Evolutionary conservation across 2,329 filamentous ascomycete species (phyloP).

Genomic region (Orbilia ellipsospora): DNA sequence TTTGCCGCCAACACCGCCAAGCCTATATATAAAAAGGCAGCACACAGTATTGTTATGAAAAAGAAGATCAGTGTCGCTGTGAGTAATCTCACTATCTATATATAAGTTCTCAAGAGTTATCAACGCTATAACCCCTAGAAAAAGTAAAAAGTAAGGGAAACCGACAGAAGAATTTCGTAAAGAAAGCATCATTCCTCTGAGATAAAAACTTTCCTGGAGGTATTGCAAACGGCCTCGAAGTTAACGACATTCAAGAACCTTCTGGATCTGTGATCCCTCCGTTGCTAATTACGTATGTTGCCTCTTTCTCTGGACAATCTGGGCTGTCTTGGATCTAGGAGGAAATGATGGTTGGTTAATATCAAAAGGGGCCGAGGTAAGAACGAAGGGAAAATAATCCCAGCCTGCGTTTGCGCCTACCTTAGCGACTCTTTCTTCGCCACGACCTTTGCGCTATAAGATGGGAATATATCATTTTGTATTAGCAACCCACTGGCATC

Average conservation of each 20-base stretch:
- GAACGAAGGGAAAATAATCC: slow-evolving; percentile 67
- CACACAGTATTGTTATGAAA: too few species aligned
- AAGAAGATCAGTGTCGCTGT: too few species aligned
- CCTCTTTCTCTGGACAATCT: slow-evolving; percentile 76
- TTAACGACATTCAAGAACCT: slow-evolving; percentile 30
- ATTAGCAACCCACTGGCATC: not conserved
- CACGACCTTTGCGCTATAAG: slow-evolving; percentile 71
- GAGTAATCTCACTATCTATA: not conserved
- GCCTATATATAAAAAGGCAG: too few species aligned
- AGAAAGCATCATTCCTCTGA: too few species aligned
- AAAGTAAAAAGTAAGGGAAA: not conserved
- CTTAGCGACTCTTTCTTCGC: slow-evolving; percentile 77
- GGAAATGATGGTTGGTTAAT: slow-evolving; percentile 22
- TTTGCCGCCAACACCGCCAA: too few species aligned
- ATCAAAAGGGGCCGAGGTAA: not conserved
- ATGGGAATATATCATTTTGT: slow-evolving; percentile 7
- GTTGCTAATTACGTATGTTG: slow-evolving; percentile 76
- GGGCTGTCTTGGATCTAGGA: slow-evolving; percentile 56
- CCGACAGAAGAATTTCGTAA: too few species aligned
- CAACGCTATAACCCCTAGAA: not conserved
- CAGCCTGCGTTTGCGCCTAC: slow-evolving; percentile 65
- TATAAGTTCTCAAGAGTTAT: not conserved
- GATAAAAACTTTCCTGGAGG: too few species aligned
- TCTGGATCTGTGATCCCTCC: slow-evolving; percentile 62
- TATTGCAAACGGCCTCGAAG: too few species aligned